Conservation (phyloP, 495 filamentous ascomycete species). For the Aspergillus conjunctus region DNA sequence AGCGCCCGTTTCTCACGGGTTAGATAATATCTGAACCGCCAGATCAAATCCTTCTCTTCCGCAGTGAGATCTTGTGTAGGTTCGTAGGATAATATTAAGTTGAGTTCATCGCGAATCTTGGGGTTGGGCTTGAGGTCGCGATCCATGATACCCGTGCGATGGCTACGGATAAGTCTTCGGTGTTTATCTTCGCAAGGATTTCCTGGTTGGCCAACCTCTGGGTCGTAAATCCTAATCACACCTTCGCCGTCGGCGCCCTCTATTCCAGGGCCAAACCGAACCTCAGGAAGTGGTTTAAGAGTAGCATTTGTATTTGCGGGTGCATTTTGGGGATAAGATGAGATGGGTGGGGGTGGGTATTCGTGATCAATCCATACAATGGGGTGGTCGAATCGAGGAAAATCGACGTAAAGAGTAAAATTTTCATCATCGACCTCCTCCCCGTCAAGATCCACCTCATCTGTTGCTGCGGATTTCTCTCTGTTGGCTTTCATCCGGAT, state of each 20-base stretch:
- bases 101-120: constrained; percentile 93
- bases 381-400: constrained; percentile 94
- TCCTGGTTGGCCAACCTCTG: constrained; percentile 81
- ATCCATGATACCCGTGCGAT: constrained; percentile 90
- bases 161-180: constrained; percentile 83
- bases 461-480: constrained; percentile 27
- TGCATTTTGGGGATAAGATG: constrained; percentile 63
- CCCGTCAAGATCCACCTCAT: constrained; percentile 43
- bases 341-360: constrained; percentile 82
- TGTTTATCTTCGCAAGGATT: constrained; percentile 98
- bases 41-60: constrained; percentile 93
- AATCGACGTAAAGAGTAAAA: constrained; percentile 82
- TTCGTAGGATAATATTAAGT: constrained; percentile 86
- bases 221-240: constrained; percentile 86
- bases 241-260: constrained; percentile 56
- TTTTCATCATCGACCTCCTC: constrained; percentile 54
- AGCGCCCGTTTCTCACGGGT: constrained; percentile 90
- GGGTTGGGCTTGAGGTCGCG: constrained; percentile 94
- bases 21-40: constrained; percentile 94
- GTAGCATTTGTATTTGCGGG: constrained; percentile 65
- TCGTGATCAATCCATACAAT: constrained; percentile 94
- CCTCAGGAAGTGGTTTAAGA: constrained; percentile 76
- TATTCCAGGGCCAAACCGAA: constrained; percentile 81
- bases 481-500: constrained; percentile 34
- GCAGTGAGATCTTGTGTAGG: constrained; percentile 84